phyloP scores from a whole-genome alignment of 2,329 filamentous ascomycete species.

The Nannizzia gypsea region DNA sequence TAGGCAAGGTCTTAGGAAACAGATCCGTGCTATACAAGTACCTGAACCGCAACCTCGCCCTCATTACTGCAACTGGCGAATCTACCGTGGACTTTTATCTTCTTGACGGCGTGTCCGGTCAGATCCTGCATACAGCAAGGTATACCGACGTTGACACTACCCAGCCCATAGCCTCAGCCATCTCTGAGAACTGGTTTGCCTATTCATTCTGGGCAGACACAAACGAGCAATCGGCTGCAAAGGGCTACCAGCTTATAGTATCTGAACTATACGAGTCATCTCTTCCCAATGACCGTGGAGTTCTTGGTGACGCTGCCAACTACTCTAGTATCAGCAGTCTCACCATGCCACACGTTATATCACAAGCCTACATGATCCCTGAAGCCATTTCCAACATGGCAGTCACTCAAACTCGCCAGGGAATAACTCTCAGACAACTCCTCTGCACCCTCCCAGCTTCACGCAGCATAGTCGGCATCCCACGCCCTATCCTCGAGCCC shows the following conservation, averaged over 20 bases:
- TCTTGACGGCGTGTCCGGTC: conserved; percentile 74
- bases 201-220: conserved; percentile 62
- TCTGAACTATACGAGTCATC: conserved; percentile 86
- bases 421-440: conserved; percentile 73
- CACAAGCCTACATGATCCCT: conserved; percentile 69
- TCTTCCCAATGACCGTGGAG: conserved; percentile 70
- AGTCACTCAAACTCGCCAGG: conserved; percentile 82
- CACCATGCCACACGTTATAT: conserved; percentile 60
- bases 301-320: conserved; percentile 56
- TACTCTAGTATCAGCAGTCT: conserved; percentile 62
- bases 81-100: conserved; percentile 60
- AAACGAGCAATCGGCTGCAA: conserved; percentile 41
- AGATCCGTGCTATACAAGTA: conserved; percentile 96
- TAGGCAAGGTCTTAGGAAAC: conserved; percentile 85
- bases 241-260: conserved; percentile 75
- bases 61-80: conserved; percentile 59
- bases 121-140: conserved; percentile 58
- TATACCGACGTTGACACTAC: conserved; percentile 62
- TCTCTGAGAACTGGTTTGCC: conserved; percentile 91
- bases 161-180: conserved; percentile 61
- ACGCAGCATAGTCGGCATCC: conserved; percentile 66
- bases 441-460: conserved; percentile 64
- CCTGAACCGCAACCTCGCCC: conserved; percentile 71
- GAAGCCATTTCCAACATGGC: conserved; percentile 67
- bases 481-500: conserved; percentile 68